Evolutionary conservation across 1,139 yeast species (phyloP).

Genomic region (Kodamaea fungicola): DNA sequence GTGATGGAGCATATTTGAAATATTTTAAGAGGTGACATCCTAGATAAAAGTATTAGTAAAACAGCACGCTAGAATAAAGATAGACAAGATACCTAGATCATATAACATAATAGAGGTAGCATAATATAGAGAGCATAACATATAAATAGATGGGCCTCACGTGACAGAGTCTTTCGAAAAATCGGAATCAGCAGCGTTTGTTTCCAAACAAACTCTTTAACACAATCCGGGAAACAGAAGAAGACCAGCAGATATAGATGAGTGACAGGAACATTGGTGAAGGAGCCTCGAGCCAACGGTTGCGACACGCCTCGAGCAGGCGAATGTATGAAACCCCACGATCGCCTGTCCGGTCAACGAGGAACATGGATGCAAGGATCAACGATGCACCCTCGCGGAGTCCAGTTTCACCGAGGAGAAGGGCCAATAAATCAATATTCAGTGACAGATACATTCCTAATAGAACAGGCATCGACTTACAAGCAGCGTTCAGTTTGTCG

Average conservation of each 20-base stretch:
- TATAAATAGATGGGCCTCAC: too few species aligned
- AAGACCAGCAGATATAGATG: slow-evolving; percentile 1
- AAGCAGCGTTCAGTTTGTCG: slow-evolving; percentile 77
- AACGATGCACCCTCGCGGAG: slow-evolving; percentile 22
- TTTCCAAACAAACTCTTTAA: neutral
- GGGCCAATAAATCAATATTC: slow-evolving; percentile 46
- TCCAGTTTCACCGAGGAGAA: slow-evolving; percentile 38
- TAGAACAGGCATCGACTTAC: slow-evolving; percentile 80
- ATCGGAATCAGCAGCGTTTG: neutral
- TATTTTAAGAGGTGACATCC: too few species aligned
- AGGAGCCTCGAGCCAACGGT: slow-evolving; percentile 2
- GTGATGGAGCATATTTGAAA: too few species aligned
- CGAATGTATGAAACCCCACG: slow-evolving; percentile 33
- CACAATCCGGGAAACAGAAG: neutral
- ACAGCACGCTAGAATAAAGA: too few species aligned
- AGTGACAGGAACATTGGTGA: slow-evolving; percentile 3
- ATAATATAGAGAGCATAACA: too few species aligned
- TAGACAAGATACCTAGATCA: too few species aligned
- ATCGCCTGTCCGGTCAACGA: slow-evolving; percentile 41
- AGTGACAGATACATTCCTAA: slow-evolving; percentile 87
- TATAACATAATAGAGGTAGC: too few species aligned
- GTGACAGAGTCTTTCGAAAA: neutral
- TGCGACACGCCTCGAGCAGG: slow-evolving; percentile 3
- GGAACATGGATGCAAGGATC: slow-evolving; percentile 27
- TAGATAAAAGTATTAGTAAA: too few species aligned